Base-by-base conservation (phyloP, 1,284 basidiomycete genomes). In the Moesziomyces globuligerus region DNA sequence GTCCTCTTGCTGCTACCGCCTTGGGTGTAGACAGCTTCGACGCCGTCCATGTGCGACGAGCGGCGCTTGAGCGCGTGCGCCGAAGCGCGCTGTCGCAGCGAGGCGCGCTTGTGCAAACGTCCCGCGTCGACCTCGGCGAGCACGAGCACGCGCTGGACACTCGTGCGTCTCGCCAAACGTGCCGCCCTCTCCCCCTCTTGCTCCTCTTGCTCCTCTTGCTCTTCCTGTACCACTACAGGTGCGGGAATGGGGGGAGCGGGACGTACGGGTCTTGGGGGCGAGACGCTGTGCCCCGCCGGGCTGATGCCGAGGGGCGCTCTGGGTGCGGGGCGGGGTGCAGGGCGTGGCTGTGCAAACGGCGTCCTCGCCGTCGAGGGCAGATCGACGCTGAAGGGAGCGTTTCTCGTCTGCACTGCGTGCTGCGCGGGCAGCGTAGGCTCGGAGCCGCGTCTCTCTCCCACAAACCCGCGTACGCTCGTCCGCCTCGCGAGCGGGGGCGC, bases 61-160 rank as follows among this genome's bases (percentile, higher is more conserved):
- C 54, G 20, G 3, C 60, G 48, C 29, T 65, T 59, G 17, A 42
- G 36, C 9, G 21, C n/a, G 15, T 61, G 53, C 26, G 51, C 40
- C 34, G 48, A 51, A 6, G 23, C 25, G 18, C 56, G 40, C 18
- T 50, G 42, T 8, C 42, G 43, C 32, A 61, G 13, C 36, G 53
- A 52, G 3, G 36, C 28, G 3, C 47, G 48, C 38, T 60, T 59
- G 21, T 56, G 40, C 21, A 58, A 23, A 10, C 52, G 36, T 7
- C n/a, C 28, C 4, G 40, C 34, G 2, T 59, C 54, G 3, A 47
- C 62, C 7, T 72, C 58, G 2, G 53, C 50, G 0, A 68, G 36
- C 4, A 66, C 66, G 3, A 70, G 46, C 2, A 60, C 50, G 4
- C 70, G 49, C 21, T 69, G 70, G 0, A 73, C 54, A 34, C 65